These are phyloP conservation scores for Ogataea nonfermentans DNA, from an alignment of 805 yeast species.

Conservation along the genomic window DNA sequence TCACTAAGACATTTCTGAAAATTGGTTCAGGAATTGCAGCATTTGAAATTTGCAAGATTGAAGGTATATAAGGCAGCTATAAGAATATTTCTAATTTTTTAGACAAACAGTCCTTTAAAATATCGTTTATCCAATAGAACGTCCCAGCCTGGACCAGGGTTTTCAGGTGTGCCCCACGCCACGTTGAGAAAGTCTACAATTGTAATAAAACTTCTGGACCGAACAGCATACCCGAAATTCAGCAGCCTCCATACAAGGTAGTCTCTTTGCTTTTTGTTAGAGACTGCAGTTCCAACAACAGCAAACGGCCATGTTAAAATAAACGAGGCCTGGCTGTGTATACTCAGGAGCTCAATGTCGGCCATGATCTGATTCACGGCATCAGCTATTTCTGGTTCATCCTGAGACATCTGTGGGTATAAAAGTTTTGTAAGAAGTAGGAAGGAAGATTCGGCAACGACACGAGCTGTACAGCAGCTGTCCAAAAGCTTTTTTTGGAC, in stretches of 20 bases:
- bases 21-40: no score
- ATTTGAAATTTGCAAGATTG: no score
- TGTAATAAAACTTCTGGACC: constrained; percentile 1
- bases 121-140: not conserved
- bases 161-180: constrained; percentile 17
- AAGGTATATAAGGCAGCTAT: no score
- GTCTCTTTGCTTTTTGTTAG: constrained; percentile 6
- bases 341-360: constrained; percentile 9
- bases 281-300: constrained; percentile 16
- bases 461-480: constrained; percentile 14
- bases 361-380: constrained; percentile 1
- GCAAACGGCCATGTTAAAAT: constrained; percentile 19
- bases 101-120: not conserved
- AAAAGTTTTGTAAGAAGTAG: constrained; percentile 11
- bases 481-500: constrained; percentile 15
- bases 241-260: constrained; percentile 14
- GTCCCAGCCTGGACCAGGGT: constrained; percentile 1
- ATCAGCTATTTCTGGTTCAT: constrained; percentile 10
- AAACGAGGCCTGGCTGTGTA: constrained; percentile 12
- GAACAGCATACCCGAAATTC: constrained; percentile 15
- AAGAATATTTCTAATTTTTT: no score
- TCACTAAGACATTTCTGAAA: no score
- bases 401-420: constrained; percentile 8
- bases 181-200: constrained; percentile 13
- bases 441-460: constrained; percentile 11